Base-by-base conservation (phyloP, 176 grass and related monocot genomes). In the Triticum turgidum region DNA sequence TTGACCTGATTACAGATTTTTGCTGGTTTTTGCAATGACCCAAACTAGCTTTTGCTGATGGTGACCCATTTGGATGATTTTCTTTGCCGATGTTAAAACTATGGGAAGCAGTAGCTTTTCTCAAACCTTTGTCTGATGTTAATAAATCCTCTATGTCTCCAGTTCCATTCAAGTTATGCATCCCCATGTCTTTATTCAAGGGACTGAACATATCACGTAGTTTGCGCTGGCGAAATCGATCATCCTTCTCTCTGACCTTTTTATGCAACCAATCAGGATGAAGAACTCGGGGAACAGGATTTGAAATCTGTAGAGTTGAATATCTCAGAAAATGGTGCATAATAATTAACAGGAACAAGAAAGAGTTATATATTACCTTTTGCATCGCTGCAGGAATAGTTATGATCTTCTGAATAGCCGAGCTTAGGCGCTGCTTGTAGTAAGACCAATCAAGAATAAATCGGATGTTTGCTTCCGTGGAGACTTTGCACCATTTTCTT, bases 221-320 rank as follows among this genome's bases (percentile, higher is more conserved):
- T 82, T 98, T 98, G 76, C 96, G 93, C 82, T 98, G 96, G 30
- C 91, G 93, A 89, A 98, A 95, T 71, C 88, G 79, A 81, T 98
- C 96, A 47, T 95, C 92, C 84, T 98, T 98, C 89, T 98, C 96
- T 85, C 90, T 89, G 44, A 98, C 96, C 82, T 92, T 95, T 91
- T 98, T 98, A 70, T 95, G 93, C 80, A 98, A 87, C 96, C 93
- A 98, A 84, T 98, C 96, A 80, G 96, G 96, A 89, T 98, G 96
- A 84, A 89, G 73, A 80, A 98, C 96, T 92, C 96, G 89, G 87
- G 93, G 93, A 79, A 98, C 96, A 84, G 96, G 96, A 89, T 98
- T 98, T 84, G 91, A 89, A 73, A 98, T 92, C 96, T 98, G 88
- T 85, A 45, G 81, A 83, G 38, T 34, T 62, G 80, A 69, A 29